Evolutionary conservation across 257 asterid species (phyloP).

Genomic region (Buddleja alternifolia): DNA sequence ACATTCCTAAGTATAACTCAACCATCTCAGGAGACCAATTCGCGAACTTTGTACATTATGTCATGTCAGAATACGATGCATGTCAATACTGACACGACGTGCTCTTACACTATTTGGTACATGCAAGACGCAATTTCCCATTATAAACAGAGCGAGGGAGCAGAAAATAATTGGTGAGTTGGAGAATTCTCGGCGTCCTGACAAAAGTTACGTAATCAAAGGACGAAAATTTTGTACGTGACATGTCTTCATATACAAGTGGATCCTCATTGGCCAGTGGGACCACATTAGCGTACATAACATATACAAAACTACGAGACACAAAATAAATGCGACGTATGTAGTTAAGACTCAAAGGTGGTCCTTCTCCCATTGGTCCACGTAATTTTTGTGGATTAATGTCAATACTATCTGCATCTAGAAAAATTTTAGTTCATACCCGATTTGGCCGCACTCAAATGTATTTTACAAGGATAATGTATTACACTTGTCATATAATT

Average conservation of each 20-base stretch:
- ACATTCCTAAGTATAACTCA: too few relatives aligned
- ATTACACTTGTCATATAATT: too few relatives aligned
- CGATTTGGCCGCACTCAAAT: too few relatives aligned
- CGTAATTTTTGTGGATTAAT: neutral
- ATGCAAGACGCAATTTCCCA: neutral
- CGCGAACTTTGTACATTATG: too few relatives aligned
- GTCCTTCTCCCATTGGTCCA: conserved; percentile 20
- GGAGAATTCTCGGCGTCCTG: neutral
- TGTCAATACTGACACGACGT: too few relatives aligned
- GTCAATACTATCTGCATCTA: neutral
- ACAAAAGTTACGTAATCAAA: neutral
- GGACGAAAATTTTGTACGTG: neutral
- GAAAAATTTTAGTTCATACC: too few relatives aligned
- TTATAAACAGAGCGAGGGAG: too few relatives aligned
- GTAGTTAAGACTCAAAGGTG: too few relatives aligned
- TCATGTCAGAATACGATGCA: too few relatives aligned
- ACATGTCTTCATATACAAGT: neutral
- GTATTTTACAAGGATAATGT: too few relatives aligned
- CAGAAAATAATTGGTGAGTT: neutral
- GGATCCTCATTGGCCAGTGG: neutral
- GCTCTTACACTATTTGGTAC: too few relatives aligned
- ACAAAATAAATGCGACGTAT: neutral
- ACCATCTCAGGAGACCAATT: too few relatives aligned
- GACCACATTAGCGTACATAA: neutral
- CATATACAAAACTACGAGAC: neutral